Evolutionary conservation across 768 basidiomycete genomes (phyloP), one percentile per base, ranked within the genome.

Genomic region (Kwoniella botswanensis): DNA sequence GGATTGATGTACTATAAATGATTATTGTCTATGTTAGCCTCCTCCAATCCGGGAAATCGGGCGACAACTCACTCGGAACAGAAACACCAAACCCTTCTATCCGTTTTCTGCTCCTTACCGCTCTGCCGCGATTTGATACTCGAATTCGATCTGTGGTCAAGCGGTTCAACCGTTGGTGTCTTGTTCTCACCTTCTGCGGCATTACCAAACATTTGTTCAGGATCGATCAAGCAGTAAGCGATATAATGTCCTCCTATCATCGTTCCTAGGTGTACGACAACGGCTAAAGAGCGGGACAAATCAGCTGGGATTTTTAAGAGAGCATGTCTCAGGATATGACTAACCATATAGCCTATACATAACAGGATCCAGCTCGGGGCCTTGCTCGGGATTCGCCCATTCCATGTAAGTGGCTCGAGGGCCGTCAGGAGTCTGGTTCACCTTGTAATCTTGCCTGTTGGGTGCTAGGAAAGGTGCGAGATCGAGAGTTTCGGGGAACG

Each of bases 181-280:
- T 68, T 56, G 41, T 52, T 59, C 21, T 46, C 55, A 13, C 55
- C 65, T 15, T 54, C 58, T 4, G 71, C 41, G 18, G 41, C 44
- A 26, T 15, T 18, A 24, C 64, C 74, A 61, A 80, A 77, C 76
- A 82, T 78, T 56, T 69, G 73, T 63, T 74, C 77, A 21, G 81
- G 79, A 42, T 83, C 82, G 22, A 67, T 84, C 46, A 82, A 53
- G 84, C 83, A 26, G 90, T 93, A 93, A 7, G 93, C 90, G 58
- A 94, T 86, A 79, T 96, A 96, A 80, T 96, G 94, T 0, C 94
- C 94, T 24, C 93, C 92, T 55, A 93, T 87, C 92, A 82, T 82
- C 18, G 81, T 76, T 18, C 83, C 83, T 12, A 80, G 63, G 63
- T 84, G 82, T 1, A 83, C 82, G 2, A 83, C 83, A 9, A 83